These are phyloP conservation scores for Emmonsiellopsis sp. DNA, from an alignment of 2,329 filamentous ascomycete genomes.

Conservation along the genomic window DNA sequence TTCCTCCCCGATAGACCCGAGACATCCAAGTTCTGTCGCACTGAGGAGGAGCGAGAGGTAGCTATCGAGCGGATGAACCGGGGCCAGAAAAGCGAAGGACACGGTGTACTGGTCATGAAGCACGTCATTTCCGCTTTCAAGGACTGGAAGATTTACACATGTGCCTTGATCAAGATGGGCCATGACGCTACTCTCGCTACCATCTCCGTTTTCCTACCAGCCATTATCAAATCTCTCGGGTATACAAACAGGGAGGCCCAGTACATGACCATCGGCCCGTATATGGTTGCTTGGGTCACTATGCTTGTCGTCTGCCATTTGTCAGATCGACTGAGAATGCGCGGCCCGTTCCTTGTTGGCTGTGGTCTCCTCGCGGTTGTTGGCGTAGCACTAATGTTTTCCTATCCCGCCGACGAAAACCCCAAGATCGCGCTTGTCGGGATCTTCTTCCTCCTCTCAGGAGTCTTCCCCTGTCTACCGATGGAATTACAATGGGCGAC, in stretches of 20 bases:
- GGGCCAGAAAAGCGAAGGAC: conserved; percentile 10
- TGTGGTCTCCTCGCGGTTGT: not conserved
- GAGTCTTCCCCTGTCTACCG: conserved; percentile 11
- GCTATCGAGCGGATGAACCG: conserved; percentile 11
- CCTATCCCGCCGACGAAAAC: conserved; percentile 7
- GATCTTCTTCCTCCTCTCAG: conserved; percentile 9
- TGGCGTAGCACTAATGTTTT: conserved; percentile 3
- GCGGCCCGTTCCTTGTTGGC: conserved; percentile 13
- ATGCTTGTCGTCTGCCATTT: conserved; percentile 15
- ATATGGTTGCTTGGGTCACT: conserved; percentile 11
- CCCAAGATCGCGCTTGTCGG: conserved; percentile 8
- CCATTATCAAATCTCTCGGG: conserved; percentile 18
- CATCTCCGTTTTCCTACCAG: conserved; percentile 7
- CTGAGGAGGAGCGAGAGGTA: conserved; percentile 9
- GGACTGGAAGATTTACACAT: conserved; percentile 11
- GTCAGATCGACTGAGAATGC: conserved; percentile 17
- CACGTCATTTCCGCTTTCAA: conserved; percentile 10
- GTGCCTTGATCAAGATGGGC: conserved; percentile 10
- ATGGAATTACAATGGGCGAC: conserved; percentile 11
- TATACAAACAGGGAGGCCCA: conserved; percentile 19
- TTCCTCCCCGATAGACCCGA: conserved; percentile 36
- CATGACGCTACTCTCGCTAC: conserved; percentile 9
- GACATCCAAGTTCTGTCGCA: conserved; percentile 9
- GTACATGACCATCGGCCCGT: conserved; percentile 21
- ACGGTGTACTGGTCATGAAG: conserved; percentile 7